phyloP scores from a whole-genome alignment of 2,329 filamentous ascomycete genomes.

The Ascochyta rabiei region DNA sequence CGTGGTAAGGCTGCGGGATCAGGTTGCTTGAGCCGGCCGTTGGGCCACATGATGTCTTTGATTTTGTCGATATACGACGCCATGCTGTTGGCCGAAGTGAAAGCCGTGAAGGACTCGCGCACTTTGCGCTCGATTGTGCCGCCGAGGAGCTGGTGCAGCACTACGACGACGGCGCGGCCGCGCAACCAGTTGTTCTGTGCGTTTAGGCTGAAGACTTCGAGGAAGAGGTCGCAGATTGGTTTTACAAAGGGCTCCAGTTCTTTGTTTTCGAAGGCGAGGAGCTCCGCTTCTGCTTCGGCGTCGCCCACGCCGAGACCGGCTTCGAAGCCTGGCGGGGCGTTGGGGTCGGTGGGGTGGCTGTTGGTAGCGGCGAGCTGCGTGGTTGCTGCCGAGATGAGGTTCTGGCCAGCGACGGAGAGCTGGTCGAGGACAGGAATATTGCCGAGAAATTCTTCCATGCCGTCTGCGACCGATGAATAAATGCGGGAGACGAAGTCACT shows the following conservation, averaged over 20 bases:
- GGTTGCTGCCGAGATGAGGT: slow-evolving; percentile 77
- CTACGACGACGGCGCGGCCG: slow-evolving; percentile 92
- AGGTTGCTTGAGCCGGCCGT: slow-evolving; percentile 58
- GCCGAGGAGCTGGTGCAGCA: slow-evolving; percentile 92
- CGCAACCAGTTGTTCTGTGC: slow-evolving; percentile 96
- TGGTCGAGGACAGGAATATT: slow-evolving; percentile 96
- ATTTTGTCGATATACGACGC: slow-evolving; percentile 75
- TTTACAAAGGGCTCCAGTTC: slow-evolving; percentile 96
- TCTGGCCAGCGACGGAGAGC: slow-evolving; percentile 89
- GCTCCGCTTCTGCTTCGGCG: slow-evolving; percentile 87
- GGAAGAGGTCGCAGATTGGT: slow-evolving; percentile 95
- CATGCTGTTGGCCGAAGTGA: slow-evolving; percentile 79
- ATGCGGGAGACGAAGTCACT: slow-evolving; percentile 88
- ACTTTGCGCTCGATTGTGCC: slow-evolving; percentile 97
- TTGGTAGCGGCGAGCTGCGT: slow-evolving; percentile 54
- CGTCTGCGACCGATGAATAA: slow-evolving; percentile 95
- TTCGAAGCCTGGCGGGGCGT: slow-evolving; percentile 13
- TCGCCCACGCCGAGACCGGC: slow-evolving; percentile 61
- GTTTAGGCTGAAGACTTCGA: slow-evolving; percentile 94
- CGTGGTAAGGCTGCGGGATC: slow-evolving; percentile 57
- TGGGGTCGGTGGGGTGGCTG: slow-evolving; percentile 21
- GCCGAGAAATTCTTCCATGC: slow-evolving; percentile 96
- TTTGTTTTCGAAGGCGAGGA: slow-evolving; percentile 82
- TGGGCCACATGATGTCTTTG: slow-evolving; percentile 82
- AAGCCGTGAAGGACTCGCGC: slow-evolving; percentile 76